A percentile compares a stretch with the other conserved stretches of the same genome.
These are phyloP conservation scores for Neoboletus subvelutipes DNA, from an alignment of 768 basidiomycete species.

Conservation along the genomic window DNA sequence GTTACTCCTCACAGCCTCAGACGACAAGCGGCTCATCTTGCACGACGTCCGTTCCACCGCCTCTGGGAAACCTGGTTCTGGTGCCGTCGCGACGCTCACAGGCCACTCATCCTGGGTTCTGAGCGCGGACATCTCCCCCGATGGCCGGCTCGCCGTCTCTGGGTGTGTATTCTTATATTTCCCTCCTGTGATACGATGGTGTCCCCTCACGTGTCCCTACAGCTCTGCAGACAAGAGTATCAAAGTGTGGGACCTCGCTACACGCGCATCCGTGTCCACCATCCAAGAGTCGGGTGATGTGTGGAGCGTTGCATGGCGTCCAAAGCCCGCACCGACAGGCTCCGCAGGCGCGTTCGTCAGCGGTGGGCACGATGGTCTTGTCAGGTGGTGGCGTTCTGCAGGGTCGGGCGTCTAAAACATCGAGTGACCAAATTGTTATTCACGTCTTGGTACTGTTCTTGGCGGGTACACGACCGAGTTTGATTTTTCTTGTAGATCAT, in stretches of 20 bases:
- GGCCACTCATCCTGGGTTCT: constrained; percentile 94
- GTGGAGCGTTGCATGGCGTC: constrained; percentile 82
- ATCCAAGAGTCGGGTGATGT: constrained; percentile 78
- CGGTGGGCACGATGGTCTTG: constrained; percentile 72
- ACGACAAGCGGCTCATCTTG: constrained; percentile 87
- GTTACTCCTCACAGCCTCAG: constrained; percentile 87
- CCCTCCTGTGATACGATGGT: background rate
- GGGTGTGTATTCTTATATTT: constrained; percentile 63
- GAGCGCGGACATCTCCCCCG: constrained; percentile 77
- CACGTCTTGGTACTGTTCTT: background rate
- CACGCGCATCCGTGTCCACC: constrained; percentile 73
- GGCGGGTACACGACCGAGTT: background rate
- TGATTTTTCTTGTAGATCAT: constrained; percentile 2
- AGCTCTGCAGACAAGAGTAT: constrained; percentile 85
- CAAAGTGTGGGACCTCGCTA: constrained; percentile 83
- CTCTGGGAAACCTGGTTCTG: constrained; percentile 58
- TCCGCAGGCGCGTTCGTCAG: constrained; percentile 64
- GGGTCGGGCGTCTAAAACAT: constrained; percentile 39
- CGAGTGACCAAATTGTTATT: background rate
- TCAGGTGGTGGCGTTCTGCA: constrained; percentile 78
- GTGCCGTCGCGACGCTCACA: constrained; percentile 79
- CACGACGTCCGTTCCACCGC: constrained; percentile 82
- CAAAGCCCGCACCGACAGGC: constrained; percentile 53
- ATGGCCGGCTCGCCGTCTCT: constrained; percentile 74
- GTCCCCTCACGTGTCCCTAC: background rate